Base-by-base conservation (phyloP, 331 rosid genomes). In the Malus hybrid region DNA sequence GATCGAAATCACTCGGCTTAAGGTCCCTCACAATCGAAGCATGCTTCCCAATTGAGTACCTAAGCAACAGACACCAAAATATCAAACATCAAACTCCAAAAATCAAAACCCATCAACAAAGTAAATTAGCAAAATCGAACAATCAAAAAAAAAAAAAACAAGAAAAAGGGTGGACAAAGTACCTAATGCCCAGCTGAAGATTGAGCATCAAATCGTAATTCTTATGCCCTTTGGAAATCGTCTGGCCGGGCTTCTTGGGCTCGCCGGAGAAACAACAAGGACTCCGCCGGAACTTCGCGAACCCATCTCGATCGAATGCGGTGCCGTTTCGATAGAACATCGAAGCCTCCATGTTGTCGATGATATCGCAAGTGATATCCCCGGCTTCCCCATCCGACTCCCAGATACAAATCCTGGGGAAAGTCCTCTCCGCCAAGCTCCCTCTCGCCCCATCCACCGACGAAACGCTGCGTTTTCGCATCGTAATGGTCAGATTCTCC, bases 301-400 rank as follows among this genome's bases (percentile, higher is more conserved):
- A 69, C 22, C 78, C 87, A 33, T 85, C 90, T 22, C 52, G 76
- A 81, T 87, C 96, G 6, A 81, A 82, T 7, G 78, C 83, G 1
- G 85, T 72, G 18, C 96, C 91, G 32, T 83, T 87, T 10, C 88
- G 71, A 33, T 92, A 95, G 13, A 92, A 84, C 96, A 92, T 92
- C 0, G 99, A 95, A 0, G 99, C 99, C 75, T 95, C 97, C 76
- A 90, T 92, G 88, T 92, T 92, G 77, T 95, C 99, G 10, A 95
- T 66, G 4, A 95, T 95, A 74, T 95, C 99, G 67, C 99, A 95
- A 20, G 97, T 95, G 39, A 95, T 95, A 71, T 95, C 99, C 42
- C 97, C 97, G 0, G 92, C 98, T 74, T 92, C 99, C n/a, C 99
- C 99, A 15, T 95, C 99, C 12, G 93, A 85, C 81, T 95, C 99